Conservation (phyloP, 768 basidiomycete genomes). For the Pluteus cervinus region DNA sequence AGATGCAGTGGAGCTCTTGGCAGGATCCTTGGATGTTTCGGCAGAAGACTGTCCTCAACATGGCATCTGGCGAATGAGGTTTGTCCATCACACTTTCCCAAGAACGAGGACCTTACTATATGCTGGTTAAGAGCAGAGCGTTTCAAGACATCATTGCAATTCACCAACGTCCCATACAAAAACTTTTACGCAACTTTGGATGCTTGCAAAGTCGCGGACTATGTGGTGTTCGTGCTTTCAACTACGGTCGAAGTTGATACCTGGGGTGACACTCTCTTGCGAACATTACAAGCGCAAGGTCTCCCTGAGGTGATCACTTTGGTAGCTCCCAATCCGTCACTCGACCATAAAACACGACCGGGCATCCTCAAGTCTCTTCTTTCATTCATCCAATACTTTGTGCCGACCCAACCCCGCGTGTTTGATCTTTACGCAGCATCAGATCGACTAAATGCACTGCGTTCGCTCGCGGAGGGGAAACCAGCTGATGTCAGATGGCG, state of each 20-base stretch:
- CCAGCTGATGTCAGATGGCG: slow-evolving; percentile 80
- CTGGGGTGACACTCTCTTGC: slow-evolving; percentile 84
- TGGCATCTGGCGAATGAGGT: slow-evolving; percentile 69
- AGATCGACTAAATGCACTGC: slow-evolving; percentile 67
- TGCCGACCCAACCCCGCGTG: slow-evolving; percentile 72
- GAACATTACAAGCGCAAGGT: slow-evolving; percentile 86
- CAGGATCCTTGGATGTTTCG: slow-evolving; percentile 50
- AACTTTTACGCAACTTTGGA: slow-evolving; percentile 76
- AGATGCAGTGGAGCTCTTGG: slow-evolving; percentile 49
- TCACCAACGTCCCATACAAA: slow-evolving; percentile 70
- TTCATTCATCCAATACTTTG: slow-evolving; percentile 94
- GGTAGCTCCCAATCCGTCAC: slow-evolving; percentile 46
- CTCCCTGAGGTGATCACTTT: slow-evolving; percentile 79
- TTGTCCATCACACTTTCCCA: slow-evolving; percentile 14
- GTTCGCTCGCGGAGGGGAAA: slow-evolving; percentile 79
- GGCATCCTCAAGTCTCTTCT: slow-evolving; percentile 81
- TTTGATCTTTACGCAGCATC: slow-evolving; percentile 62
- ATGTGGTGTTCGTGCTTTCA: slow-evolving; percentile 81
- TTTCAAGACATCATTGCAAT: slow-evolving; percentile 89
- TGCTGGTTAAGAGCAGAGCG: slow-evolving; percentile 59
- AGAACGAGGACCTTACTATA: slow-evolving; percentile 5
- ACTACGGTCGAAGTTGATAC: slow-evolving; percentile 73
- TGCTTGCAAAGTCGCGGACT: slow-evolving; percentile 84
- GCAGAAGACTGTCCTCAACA: slow-evolving; percentile 43
- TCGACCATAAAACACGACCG: slow-evolving; percentile 58